Percentiles rank a stretch among this genome's conserved stretches.
These are phyloP conservation scores for Iris macrosiphon DNA, from an alignment of 106 monocot genomes.

Conservation along the genomic window DNA sequence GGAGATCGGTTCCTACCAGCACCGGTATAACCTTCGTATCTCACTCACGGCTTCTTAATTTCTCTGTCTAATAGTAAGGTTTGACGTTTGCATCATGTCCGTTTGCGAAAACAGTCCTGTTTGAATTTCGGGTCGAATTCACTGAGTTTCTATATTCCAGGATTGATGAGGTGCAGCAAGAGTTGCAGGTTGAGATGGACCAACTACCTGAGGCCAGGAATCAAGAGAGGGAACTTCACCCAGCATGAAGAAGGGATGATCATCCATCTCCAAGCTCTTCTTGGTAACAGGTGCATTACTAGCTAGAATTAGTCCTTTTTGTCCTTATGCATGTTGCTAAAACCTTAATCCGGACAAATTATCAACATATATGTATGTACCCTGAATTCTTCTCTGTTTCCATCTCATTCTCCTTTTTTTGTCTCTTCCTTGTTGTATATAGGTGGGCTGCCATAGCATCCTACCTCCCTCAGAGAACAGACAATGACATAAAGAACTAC, in stretches of 20 bases:
- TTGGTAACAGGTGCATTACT: constrained; percentile 26
- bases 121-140: neutral
- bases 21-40: constrained; percentile 10
- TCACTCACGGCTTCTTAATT: neutral
- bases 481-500: constrained; percentile 61
- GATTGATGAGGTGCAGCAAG: constrained; percentile 41
- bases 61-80: neutral
- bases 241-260: constrained; percentile 32
- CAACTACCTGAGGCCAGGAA: constrained; percentile 43
- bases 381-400: neutral
- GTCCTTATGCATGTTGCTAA: neutral
- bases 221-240: constrained; percentile 45
- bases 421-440: neutral
- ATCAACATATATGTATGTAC: no score
- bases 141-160: constrained; percentile 3
- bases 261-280: constrained; percentile 27
- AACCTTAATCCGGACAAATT: no score
- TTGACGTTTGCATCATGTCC: no score
- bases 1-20: constrained; percentile 31
- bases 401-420: neutral
- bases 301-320: neutral
- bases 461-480: constrained; percentile 49
- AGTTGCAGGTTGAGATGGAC: constrained; percentile 44
- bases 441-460: constrained; percentile 71
- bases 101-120: neutral